Evolutionary conservation across 768 basidiomycete species (phyloP).

Genomic region (Porphyrellus cyaneotinctus): DNA sequence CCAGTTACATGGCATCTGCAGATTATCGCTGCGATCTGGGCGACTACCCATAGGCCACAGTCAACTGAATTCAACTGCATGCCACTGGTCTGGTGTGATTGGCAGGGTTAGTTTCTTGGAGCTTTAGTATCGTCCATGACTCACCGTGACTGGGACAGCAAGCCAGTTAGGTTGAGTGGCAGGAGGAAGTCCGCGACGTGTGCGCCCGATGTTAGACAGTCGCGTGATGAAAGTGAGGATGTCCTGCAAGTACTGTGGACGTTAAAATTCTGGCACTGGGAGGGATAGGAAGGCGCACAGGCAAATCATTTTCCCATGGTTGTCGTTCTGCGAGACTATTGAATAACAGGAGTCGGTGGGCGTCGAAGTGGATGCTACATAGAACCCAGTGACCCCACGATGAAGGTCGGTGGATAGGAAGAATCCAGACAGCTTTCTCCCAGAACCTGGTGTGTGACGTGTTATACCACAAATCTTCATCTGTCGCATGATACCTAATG

Average conservation of each 20-base stretch:
- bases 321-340: background rate
- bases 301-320: background rate
- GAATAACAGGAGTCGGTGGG: background rate
- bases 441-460: conserved; percentile 23
- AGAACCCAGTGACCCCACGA: conserved; percentile 3
- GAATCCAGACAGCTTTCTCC: conserved; percentile 29
- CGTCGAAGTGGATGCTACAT: background rate
- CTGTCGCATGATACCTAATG: background rate
- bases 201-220: no score
- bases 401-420: background rate
- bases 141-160: background rate
- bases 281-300: no score
- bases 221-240: no score
- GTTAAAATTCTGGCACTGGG: no score
- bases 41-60: background rate
- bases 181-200: no score
- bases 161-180: no score
- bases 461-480: conserved; percentile 24
- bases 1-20: background rate
- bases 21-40: background rate
- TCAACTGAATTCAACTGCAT: no score
- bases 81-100: no score
- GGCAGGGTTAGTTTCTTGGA: no score
- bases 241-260: no score
- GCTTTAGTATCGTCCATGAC: no score